Percentiles rank a stretch among this genome's conserved stretches.
Conservation (phyloP, 2,329 filamentous ascomycete species). For the Coniochaeta sp. region DNA sequence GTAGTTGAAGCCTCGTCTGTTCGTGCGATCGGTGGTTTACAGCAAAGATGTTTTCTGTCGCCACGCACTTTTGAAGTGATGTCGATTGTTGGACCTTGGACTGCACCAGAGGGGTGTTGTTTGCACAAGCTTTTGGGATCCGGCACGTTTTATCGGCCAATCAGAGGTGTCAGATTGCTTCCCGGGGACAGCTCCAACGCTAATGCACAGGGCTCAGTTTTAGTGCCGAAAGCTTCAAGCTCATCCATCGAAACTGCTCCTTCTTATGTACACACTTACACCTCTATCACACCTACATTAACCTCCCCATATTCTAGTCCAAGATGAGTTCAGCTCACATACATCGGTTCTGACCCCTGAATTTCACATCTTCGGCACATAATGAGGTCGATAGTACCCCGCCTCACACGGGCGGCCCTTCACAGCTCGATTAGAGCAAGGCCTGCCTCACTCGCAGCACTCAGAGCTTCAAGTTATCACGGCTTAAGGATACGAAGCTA, state of each 20-base stretch:
- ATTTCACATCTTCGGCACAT: not conserved
- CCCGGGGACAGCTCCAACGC: not conserved
- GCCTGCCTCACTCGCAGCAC: not conserved
- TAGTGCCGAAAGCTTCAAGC: not conserved
- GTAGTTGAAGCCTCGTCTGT: too few relatives aligned
- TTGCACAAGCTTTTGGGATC: not conserved
- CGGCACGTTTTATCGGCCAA: not conserved
- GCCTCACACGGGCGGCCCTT: not conserved
- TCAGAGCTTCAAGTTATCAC: not conserved
- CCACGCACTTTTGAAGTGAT: too few relatives aligned
- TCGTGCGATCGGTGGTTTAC: too few relatives aligned
- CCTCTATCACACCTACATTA: too few relatives aligned
- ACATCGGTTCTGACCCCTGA: not conserved
- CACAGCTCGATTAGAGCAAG: not conserved
- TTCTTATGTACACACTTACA: too few relatives aligned
- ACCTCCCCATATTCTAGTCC: not conserved
- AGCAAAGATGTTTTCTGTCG: too few relatives aligned
- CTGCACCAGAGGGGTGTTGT: not conserved
- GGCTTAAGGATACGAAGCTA: not conserved
- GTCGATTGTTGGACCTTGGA: too few relatives aligned
- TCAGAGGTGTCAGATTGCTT: not conserved
- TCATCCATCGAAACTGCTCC: not conserved
- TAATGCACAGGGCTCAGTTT: constrained; percentile 1
- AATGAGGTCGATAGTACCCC: not conserved
- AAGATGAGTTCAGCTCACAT: not conserved